Conservation (phyloP, 345 rosid species). For the Brassica juncea region DNA sequence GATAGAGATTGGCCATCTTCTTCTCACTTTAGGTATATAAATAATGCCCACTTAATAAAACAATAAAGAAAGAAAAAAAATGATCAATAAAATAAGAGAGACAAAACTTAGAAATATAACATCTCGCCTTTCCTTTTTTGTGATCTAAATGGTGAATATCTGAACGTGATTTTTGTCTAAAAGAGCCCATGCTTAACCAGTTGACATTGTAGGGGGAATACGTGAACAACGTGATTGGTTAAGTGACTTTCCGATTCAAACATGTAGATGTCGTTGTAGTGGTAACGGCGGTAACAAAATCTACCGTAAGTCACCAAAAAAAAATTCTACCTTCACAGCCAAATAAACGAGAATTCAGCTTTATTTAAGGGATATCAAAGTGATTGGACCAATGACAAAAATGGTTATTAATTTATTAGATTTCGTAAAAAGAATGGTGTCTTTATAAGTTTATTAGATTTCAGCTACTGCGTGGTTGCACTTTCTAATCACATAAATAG, state of each 20-base stretch:
- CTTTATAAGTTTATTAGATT: conserved; percentile 13
- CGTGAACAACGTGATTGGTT: not conserved
- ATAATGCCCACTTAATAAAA: conserved; percentile 9
- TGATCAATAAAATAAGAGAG: no score
- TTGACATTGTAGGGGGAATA: not conserved
- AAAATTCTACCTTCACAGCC: not conserved
- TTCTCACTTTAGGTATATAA: not conserved
- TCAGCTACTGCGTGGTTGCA: conserved; percentile 27
- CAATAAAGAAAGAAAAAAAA: not conserved
- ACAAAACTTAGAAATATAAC: not conserved
- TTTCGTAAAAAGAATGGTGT: conserved; percentile 1
- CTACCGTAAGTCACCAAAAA: not conserved
- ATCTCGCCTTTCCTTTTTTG: not conserved
- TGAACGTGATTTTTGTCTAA: not conserved
- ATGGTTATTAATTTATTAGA: not conserved
- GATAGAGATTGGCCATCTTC: conserved; percentile 1
- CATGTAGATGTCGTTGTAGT: not conserved
- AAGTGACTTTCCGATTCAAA: not conserved
- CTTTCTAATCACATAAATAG: conserved; percentile 6
- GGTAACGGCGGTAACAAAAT: conserved; percentile 9
- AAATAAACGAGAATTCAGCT: not conserved
- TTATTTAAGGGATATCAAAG: not conserved
- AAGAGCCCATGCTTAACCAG: not conserved
- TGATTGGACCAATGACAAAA: conserved; percentile 9
- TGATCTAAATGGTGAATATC: not conserved